A percentile compares a stretch with the other conserved stretches of the same genome.
These are phyloP conservation scores for Syncephalis plumigaleata DNA, from an alignment of 371 early-diverging fungal species.

Conservation along the genomic window DNA sequence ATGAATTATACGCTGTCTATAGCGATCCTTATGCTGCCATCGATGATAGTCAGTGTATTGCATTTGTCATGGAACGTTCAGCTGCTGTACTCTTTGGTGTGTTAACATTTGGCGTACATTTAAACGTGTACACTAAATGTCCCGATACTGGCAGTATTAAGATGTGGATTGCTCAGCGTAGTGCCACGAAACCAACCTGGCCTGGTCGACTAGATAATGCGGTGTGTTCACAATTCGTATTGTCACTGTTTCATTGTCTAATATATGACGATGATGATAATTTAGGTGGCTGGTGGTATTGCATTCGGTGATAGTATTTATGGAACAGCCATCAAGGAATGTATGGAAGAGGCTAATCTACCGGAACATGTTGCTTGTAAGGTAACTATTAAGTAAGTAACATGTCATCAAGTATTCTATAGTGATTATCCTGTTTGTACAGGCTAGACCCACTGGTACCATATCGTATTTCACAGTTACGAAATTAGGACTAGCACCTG, in stretches of 20 bases:
- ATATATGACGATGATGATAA: no score
- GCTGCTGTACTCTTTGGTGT: constrained; percentile 64
- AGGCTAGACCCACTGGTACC: constrained; percentile 33
- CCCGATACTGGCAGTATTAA: constrained; percentile 19
- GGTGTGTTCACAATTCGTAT: constrained; percentile 21
- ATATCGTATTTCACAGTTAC: constrained; percentile 50
- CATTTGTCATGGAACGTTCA: constrained; percentile 63
- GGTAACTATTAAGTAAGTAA: constrained; percentile 7
- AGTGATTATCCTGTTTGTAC: not conserved
- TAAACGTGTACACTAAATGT: constrained; percentile 48
- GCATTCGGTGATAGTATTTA: constrained; percentile 33
- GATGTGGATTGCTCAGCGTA: constrained; percentile 78
- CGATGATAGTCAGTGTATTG: constrained; percentile 14
- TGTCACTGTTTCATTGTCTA: no score
- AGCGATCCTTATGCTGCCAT: constrained; percentile 13
- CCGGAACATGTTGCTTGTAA: constrained; percentile 26
- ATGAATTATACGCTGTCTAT: constrained; percentile 71
- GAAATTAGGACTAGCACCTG: constrained; percentile 37
- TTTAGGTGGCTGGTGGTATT: constrained; percentile 68
- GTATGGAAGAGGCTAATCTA: constrained; percentile 78
- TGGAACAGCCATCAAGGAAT: constrained; percentile 68
- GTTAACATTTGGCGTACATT: constrained; percentile 59
- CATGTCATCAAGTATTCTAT: not conserved
- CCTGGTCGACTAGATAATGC: constrained; percentile 76
- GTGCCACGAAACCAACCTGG: constrained; percentile 65